Evolutionary conservation across 495 filamentous ascomycete genomes (phyloP).

Genomic region (Penicillium arizonense): DNA sequence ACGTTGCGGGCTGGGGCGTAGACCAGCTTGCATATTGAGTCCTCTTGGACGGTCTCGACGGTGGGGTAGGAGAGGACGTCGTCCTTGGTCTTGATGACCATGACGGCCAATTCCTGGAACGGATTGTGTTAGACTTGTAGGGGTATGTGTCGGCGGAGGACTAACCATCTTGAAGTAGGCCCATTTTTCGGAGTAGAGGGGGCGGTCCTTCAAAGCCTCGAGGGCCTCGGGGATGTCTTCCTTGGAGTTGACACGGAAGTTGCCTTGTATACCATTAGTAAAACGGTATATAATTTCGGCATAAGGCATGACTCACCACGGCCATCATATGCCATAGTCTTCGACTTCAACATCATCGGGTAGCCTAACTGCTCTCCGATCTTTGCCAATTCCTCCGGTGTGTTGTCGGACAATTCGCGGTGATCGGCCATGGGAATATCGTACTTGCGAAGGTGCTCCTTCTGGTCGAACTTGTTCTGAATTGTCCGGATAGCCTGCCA

Average conservation of each 20-base stretch:
- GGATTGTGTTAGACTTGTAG: background rate
- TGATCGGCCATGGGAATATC: conserved; percentile 72
- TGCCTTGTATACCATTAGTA: conserved; percentile 45
- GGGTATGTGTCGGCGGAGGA: background rate
- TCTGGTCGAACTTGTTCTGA: conserved; percentile 95
- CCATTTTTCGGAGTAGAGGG: conserved; percentile 91
- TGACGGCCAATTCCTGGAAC: conserved; percentile 75
- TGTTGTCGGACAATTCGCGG: conserved; percentile 53
- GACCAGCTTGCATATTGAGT: conserved; percentile 92
- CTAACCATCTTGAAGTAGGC: conserved; percentile 69
- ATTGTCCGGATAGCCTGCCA: conserved; percentile 89
- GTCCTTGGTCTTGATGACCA: conserved; percentile 90
- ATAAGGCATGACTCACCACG: conserved; percentile 46
- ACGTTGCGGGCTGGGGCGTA: conserved; percentile 80
- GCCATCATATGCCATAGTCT: conserved; percentile 93
- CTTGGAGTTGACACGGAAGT: conserved; percentile 69
- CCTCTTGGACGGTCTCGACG: conserved; percentile 92
- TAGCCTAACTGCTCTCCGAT: conserved; percentile 69
- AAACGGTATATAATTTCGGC: background rate
- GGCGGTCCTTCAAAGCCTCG: conserved; percentile 64
- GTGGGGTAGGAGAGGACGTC: conserved; percentile 77
- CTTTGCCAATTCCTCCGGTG: conserved; percentile 57
- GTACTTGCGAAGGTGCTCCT: conserved; percentile 68
- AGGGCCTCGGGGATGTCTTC: conserved; percentile 69
- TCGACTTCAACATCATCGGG: conserved; percentile 93